Evolutionary conservation across 306 rosid species (phyloP).

Genomic region (Heteromeles arbutifolia): DNA sequence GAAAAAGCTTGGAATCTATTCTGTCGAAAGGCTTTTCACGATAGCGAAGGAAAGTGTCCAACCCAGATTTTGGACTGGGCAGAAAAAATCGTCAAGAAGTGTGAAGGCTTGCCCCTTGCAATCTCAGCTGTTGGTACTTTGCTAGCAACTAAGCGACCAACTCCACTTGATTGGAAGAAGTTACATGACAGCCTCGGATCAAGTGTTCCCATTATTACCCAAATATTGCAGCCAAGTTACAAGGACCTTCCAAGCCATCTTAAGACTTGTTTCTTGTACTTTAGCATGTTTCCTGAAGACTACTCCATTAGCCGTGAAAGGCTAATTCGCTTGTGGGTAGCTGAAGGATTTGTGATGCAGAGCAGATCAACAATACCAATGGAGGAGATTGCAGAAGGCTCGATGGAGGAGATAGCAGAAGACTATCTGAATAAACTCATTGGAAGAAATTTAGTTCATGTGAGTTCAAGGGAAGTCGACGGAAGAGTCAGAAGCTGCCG

Average conservation of each 20-base stretch:
- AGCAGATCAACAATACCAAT: no score
- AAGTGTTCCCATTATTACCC: not conserved
- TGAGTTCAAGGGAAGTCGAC: not conserved
- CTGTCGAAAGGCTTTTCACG: not conserved
- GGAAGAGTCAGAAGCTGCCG: not conserved
- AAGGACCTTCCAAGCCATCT: slow-evolving; percentile 1
- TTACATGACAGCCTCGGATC: not conserved
- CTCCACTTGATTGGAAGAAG: not conserved
- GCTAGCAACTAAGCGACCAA: not conserved
- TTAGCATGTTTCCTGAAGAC: not conserved
- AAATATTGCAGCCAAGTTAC: not conserved
- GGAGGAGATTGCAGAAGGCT: not conserved
- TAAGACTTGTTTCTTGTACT: slow-evolving; percentile 1
- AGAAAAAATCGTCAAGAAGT: not conserved
- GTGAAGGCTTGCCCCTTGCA: slow-evolving; percentile 2
- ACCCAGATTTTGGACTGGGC: not conserved
- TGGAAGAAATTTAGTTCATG: slow-evolving; percentile 1
- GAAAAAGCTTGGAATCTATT: not conserved
- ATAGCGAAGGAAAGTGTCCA: not conserved
- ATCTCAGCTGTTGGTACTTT: not conserved
- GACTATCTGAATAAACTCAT: not conserved
- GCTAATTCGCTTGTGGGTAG: slow-evolving; percentile 6
- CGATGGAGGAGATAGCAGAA: not conserved
- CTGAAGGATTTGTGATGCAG: not conserved
- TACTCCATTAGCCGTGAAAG: not conserved